Evolutionary conservation across 192 early-diverging fungal species (phyloP).

Genomic region (Piromyces finnis): DNA sequence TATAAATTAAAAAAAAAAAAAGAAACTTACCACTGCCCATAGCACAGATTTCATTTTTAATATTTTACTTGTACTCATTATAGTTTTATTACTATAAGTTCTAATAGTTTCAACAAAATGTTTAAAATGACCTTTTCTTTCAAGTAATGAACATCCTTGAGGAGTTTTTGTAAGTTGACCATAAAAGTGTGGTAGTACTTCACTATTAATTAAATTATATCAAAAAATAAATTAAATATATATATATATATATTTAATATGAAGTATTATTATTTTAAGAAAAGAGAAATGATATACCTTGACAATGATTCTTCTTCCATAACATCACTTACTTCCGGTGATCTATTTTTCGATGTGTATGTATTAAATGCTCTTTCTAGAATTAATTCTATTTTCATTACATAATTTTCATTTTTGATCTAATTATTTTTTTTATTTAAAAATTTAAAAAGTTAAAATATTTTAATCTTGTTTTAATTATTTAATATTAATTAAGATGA

Average conservation of each 20-base stretch:
- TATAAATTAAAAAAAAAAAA: too few relatives aligned
- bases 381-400: slow-evolving; percentile 44
- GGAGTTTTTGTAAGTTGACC: slow-evolving; percentile 57
- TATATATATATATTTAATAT: too few relatives aligned
- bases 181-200: slow-evolving; percentile 55
- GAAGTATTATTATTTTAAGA: too few relatives aligned
- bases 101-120: slow-evolving; percentile 39
- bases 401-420: slow-evolving; percentile 45
- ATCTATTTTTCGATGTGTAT: neutral
- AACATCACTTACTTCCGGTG: slow-evolving; percentile 6
- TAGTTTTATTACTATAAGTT: slow-evolving; percentile 15
- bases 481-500: too few relatives aligned
- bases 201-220: neutral
- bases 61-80: slow-evolving; percentile 9
- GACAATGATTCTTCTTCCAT: slow-evolving; percentile 7
- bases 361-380: slow-evolving; percentile 20
- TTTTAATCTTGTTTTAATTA: too few relatives aligned
- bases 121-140: slow-evolving; percentile 44
- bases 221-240: too few relatives aligned
- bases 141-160: slow-evolving; percentile 46
- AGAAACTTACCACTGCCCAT: slow-evolving; percentile 50
- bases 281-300: too few relatives aligned
- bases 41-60: slow-evolving; percentile 51
- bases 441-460: too few relatives aligned
- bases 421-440: too few relatives aligned